Evolutionary conservation across 192 early-diverging fungal species (phyloP), one percentile per base, ranked within the genome.

Genomic region (Rhizoclosmatium sp.): DNA sequence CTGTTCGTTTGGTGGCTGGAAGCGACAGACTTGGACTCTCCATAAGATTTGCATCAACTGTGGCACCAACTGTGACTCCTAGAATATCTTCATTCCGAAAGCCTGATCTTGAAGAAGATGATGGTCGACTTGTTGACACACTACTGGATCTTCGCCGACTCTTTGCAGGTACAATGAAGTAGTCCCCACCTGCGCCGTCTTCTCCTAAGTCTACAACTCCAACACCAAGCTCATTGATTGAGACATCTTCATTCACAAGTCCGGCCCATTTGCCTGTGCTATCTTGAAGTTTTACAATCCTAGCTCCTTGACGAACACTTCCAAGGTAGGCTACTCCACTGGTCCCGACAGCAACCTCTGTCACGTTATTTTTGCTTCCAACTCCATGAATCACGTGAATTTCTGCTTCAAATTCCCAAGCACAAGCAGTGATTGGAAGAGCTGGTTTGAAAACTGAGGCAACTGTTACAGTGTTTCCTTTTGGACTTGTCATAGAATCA

Each of bases 361-460:
- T 5, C 19, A 10, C 54, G 16, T 14, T 71, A 12, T 10, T 40
- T 2, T 41, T 59, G 10, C 12, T 58, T 2, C 23, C 82, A 5
- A 87, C 77, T 58, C 89, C 86, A 59, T 88, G 84, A n/a, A 94
- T 78, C 2, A 93, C 88, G 69, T 87, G 83, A 5, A 94, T 78
- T 2, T 92, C 87, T 0, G 91, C 93, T 48, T 92, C 88, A 71
- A 94, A 92, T 46, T 90, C 88, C 68, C 86, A 87, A 40, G 48
- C 78, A 59, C 76, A 67, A 12, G n/a, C 76, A n/a, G 49, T 78
- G 4, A 10, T 46, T n/a, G 59, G 64, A 21, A 46, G 44, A 1
- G 76, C 42, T 9, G 31, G n/a, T 46, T 60, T 23, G 48, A 69
- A 69, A 7, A 69, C 23, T 2, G 65, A 23, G 39, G 76, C 47